A percentile compares a stretch with the other conserved stretches of the same genome.
Conservation (phyloP, 805 yeast species). For the Suhomyces faveliae region DNA sequence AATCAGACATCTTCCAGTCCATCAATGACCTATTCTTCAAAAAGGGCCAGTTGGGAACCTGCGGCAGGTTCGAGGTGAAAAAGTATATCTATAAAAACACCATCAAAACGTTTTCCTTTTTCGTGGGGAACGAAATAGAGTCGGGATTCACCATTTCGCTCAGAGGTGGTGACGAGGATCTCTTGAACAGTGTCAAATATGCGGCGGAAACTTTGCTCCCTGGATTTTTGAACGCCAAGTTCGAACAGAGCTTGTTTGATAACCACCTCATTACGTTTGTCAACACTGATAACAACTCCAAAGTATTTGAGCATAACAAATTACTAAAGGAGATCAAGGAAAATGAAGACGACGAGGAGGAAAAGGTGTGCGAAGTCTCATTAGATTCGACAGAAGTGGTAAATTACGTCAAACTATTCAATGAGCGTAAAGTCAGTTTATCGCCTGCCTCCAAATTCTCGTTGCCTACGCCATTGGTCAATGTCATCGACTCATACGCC, state of each 20-base stretch:
- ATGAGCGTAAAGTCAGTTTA: slow-evolving; percentile 62
- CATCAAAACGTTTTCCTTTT: slow-evolving; percentile 71
- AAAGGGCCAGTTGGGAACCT: slow-evolving; percentile 61
- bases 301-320: slow-evolving; percentile 13
- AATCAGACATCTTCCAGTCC: slow-evolving; percentile 81
- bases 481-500: slow-evolving; percentile 53
- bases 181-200: slow-evolving; percentile 66
- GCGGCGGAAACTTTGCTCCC: slow-evolving; percentile 79
- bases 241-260: slow-evolving; percentile 53
- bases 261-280: slow-evolving; percentile 19
- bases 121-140: slow-evolving; percentile 71
- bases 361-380: slow-evolving; percentile 16
- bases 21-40: slow-evolving; percentile 78
- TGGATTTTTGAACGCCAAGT: slow-evolving; percentile 70
- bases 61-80: slow-evolving; percentile 69
- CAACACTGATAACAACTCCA: slow-evolving; percentile 9
- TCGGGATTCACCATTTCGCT: slow-evolving; percentile 83
- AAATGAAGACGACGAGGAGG: slow-evolving; percentile 13
- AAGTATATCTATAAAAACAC: slow-evolving; percentile 56
- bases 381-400: slow-evolving; percentile 32
- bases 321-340: slow-evolving; percentile 12
- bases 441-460: slow-evolving; percentile 83
- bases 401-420: slow-evolving; percentile 37
- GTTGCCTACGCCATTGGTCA: slow-evolving; percentile 59
- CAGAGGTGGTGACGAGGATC: slow-evolving; percentile 71